Evolutionary conservation across 140 eudicot species (phyloP).

Genomic region (Stevia rebaudiana): DNA sequence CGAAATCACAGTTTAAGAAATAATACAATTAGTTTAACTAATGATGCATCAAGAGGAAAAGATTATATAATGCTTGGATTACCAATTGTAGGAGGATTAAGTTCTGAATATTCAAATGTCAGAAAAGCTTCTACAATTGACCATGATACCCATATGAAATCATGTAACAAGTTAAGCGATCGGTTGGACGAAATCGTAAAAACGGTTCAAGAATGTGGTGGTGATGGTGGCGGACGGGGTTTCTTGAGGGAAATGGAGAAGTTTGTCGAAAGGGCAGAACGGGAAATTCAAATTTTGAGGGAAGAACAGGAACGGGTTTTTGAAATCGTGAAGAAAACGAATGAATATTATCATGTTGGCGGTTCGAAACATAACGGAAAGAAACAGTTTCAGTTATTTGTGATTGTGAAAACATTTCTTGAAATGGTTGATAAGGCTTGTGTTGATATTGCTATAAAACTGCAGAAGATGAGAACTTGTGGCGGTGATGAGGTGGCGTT

Average conservation of each 20-base stretch:
- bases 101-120: conserved; percentile 65
- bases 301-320: conserved; percentile 59
- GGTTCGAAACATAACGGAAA: conserved; percentile 57
- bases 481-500: conserved; percentile 18
- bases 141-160: conserved; percentile 40
- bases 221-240: conserved; percentile 44
- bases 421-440: conserved; percentile 86
- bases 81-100: conserved; percentile 83
- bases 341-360: conserved; percentile 78
- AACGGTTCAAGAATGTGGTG: conserved; percentile 39
- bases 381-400: conserved; percentile 62
- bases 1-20: conserved; percentile 47
- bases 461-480: conserved; percentile 56
- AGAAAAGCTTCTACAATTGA: conserved; percentile 74
- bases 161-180: conserved; percentile 29
- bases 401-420: conserved; percentile 64
- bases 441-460: conserved; percentile 64
- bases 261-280: conserved; percentile 58
- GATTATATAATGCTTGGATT: conserved; percentile 82
- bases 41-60: conserved; percentile 40
- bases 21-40: conserved; percentile 24
- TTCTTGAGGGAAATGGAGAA: conserved; percentile 58
- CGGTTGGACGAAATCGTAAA: conserved; percentile 42
- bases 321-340: conserved; percentile 62
- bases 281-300: conserved; percentile 43